These are phyloP conservation scores for Pseudopediastrum boryanum DNA, from an alignment of 139 green algal species.

Conservation along the genomic window DNA sequence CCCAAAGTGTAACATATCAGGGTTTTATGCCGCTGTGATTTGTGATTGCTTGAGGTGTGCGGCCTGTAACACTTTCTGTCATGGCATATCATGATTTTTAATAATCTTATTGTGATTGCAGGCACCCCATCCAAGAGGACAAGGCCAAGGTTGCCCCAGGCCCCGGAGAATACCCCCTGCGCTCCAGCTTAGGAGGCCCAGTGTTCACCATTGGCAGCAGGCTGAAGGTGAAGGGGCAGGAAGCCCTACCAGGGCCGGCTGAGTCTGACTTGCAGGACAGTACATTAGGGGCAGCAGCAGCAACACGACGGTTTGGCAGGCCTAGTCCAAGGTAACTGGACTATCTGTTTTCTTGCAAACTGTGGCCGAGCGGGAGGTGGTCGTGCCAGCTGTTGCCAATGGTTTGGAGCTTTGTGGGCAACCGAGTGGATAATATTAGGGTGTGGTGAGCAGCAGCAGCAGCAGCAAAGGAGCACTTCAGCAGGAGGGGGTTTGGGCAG, in stretches of 20 bases:
- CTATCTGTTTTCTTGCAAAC: too few species aligned
- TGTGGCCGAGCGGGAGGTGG: too few species aligned
- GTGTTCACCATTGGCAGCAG: constrained; percentile 2
- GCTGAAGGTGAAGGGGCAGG: not conserved
- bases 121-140: not conserved
- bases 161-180: not conserved
- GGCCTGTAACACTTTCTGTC: not conserved
- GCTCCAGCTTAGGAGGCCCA: not conserved
- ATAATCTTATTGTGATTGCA: not conserved
- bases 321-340: too few species aligned
- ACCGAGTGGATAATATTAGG: too few species aligned
- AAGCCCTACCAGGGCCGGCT: constrained; percentile 5
- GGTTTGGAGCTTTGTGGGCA: too few species aligned
- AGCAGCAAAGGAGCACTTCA: too few species aligned
- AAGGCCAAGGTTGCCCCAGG: not conserved
- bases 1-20: too few species aligned
- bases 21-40: too few species aligned
- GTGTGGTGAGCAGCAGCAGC: too few species aligned
- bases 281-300: constrained; percentile 3
- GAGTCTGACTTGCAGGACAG: constrained; percentile 26
- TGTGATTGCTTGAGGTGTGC: not conserved
- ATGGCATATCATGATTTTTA: not conserved
- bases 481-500: too few species aligned
- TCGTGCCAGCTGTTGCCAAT: too few species aligned
- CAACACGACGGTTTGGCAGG: too few species aligned